Evolutionary conservation across 1,284 basidiomycete genomes (phyloP).

Genomic region (Spongispora temasekensis): DNA sequence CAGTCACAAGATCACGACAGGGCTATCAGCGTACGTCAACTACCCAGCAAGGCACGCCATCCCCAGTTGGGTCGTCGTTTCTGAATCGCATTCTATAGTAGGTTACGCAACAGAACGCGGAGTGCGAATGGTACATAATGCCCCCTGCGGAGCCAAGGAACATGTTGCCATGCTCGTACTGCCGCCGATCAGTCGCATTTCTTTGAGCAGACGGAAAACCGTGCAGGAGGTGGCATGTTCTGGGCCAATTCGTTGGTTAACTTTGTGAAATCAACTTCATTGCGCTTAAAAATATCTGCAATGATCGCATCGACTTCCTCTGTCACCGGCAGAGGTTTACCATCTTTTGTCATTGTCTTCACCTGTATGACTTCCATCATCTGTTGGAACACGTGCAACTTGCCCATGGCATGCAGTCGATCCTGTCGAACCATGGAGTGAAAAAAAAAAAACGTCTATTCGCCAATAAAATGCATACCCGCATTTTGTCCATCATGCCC

Average conservation of each 20-base stretch:
- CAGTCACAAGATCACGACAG: slow-evolving; percentile 11
- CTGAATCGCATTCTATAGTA: background rate
- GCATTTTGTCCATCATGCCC: slow-evolving; percentile 35
- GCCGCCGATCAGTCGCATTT: slow-evolving; percentile 26
- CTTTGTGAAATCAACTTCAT: slow-evolving; percentile 33
- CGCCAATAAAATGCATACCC: slow-evolving; percentile 14
- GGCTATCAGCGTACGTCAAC: background rate
- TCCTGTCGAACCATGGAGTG: slow-evolving; percentile 16
- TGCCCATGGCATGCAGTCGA: slow-evolving; percentile 32
- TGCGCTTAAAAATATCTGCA: slow-evolving; percentile 35
- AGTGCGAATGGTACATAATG: background rate
- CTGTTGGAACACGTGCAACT: slow-evolving; percentile 31
- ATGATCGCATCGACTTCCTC: slow-evolving; percentile 35
- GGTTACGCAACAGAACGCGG: background rate
- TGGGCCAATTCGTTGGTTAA: slow-evolving; percentile 26
- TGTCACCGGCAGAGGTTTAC: slow-evolving; percentile 23
- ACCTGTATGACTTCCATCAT: slow-evolving; percentile 37
- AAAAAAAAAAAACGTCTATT: background rate
- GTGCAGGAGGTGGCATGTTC: slow-evolving; percentile 19
- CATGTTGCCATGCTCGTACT: slow-evolving; percentile 7
- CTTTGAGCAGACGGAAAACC: slow-evolving; percentile 29
- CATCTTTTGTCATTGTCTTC: slow-evolving; percentile 32
- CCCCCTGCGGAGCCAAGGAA: background rate
- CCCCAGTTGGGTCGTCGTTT: background rate
- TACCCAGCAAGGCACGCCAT: background rate